Conservation (phyloP, 2,329 filamentous ascomycete species). For the Pseudofabraea citricarpa region DNA sequence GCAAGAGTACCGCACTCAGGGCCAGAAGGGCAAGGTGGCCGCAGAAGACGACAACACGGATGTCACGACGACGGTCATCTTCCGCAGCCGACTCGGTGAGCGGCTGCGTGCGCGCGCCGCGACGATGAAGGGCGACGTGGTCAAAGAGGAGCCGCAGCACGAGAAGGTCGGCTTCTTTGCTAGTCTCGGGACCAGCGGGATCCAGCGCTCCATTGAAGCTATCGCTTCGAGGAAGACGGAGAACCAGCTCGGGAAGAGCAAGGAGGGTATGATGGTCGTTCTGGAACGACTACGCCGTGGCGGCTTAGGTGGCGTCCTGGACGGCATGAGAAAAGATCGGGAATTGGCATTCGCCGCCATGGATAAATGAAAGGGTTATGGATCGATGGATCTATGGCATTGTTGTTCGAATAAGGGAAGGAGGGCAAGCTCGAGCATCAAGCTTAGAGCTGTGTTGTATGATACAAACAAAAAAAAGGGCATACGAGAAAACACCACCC, state of each 20-base stretch:
- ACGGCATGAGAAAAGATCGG: slow-evolving; percentile 62
- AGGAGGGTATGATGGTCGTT: slow-evolving; percentile 79
- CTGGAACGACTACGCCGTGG: slow-evolving; percentile 65
- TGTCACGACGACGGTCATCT: slow-evolving; percentile 69
- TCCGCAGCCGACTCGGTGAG: slow-evolving; percentile 68
- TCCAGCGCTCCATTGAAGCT: slow-evolving; percentile 75
- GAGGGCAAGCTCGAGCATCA: not conserved
- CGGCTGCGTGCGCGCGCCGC: slow-evolving; percentile 36
- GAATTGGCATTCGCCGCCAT: slow-evolving; percentile 14
- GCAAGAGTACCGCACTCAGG: slow-evolving; percentile 55
- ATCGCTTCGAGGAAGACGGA: slow-evolving; percentile 74
- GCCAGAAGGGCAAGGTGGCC: slow-evolving; percentile 5
- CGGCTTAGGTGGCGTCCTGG: slow-evolving; percentile 64
- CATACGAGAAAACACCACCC: too few species aligned
- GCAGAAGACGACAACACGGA: slow-evolving; percentile 44
- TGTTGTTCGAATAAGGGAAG: not conserved
- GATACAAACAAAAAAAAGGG: too few species aligned
- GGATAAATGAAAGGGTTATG: not conserved
- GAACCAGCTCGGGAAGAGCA: slow-evolving; percentile 73
- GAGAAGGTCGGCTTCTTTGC: slow-evolving; percentile 45
- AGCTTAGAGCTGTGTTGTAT: too few species aligned
- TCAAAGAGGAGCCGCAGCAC: slow-evolving; percentile 37
- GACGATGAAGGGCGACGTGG: slow-evolving; percentile 31
- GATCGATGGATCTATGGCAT: not conserved
- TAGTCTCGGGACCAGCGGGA: slow-evolving; percentile 62